Evolutionary conservation across 1,284 basidiomycete genomes (phyloP).

Genomic region (Serendipita sp.): DNA sequence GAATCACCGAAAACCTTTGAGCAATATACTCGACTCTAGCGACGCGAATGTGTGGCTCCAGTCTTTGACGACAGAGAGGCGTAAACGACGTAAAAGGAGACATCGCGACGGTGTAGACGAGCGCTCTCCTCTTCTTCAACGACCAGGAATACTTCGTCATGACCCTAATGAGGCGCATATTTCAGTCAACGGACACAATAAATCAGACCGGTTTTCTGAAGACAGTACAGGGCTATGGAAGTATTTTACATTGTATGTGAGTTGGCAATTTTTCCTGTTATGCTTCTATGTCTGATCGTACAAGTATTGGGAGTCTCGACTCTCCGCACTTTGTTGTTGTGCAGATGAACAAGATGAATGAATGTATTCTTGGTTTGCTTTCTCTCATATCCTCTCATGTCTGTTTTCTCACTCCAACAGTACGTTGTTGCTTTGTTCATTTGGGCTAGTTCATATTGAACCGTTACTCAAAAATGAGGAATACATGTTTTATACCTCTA

Average conservation of each 20-base stretch:
- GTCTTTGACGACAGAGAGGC: not conserved
- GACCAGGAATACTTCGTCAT: not conserved
- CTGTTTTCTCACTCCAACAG: not conserved
- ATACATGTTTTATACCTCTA: not conserved
- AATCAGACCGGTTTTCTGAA: conserved; percentile 28
- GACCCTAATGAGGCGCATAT: not conserved
- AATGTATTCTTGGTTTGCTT: not conserved
- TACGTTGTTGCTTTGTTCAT: not conserved
- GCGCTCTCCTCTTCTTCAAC: conserved; percentile 20
- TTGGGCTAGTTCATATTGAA: not conserved
- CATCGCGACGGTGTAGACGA: conserved; percentile 17
- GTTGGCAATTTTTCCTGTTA: conserved; percentile 20
- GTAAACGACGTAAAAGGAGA: not conserved
- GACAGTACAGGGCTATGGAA: conserved; percentile 58
- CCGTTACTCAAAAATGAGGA: not conserved
- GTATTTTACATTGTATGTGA: conserved; percentile 49
- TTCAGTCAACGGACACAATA: conserved; percentile 20
- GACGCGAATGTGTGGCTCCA: conserved; percentile 2
- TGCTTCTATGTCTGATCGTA: conserved; percentile 8
- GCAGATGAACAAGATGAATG: conserved; percentile 2
- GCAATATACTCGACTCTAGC: conserved; percentile 8
- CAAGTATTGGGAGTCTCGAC: conserved; percentile 69
- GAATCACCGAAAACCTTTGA: conserved; percentile 20
- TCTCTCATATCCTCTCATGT: not conserved
- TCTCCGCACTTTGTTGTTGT: conserved; percentile 45